phyloP scores from a whole-genome alignment of 2,329 filamentous ascomycete species.

The Teratosphaeria epicoccoides region DNA sequence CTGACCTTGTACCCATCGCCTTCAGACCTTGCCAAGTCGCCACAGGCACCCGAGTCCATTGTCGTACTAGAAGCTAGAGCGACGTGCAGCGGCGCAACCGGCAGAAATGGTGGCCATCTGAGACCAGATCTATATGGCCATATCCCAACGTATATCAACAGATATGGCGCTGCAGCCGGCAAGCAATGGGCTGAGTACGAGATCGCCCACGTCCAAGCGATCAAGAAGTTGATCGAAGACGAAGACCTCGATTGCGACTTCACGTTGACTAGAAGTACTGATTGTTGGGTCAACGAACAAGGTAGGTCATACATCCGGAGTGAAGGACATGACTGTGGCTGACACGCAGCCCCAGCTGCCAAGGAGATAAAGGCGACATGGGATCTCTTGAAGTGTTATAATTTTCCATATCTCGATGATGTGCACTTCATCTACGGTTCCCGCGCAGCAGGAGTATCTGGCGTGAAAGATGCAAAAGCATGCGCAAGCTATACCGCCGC shows the following conservation, averaged over 20 bases:
- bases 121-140: conserved; percentile 28
- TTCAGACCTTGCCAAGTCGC: conserved; percentile 7
- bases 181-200: conserved; percentile 9
- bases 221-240: conserved; percentile 25
- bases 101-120: conserved; percentile 40
- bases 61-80: conserved; percentile 64
- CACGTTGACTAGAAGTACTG: conserved; percentile 27
- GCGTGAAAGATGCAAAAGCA: conserved; percentile 29
- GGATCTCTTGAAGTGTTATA: conserved; percentile 19
- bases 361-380: not conserved
- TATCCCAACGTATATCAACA: conserved; percentile 13
- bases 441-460: conserved; percentile 25
- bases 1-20: not conserved
- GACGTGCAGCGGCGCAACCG: conserved; percentile 65
- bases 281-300: conserved; percentile 25
- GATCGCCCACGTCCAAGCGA: conserved; percentile 15
- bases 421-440: conserved; percentile 20
- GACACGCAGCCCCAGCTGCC: not conserved
- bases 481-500: conserved; percentile 40
- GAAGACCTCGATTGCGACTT: conserved; percentile 35
- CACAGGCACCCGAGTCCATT: conserved; percentile 31
- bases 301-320: not conserved
- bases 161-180: conserved; percentile 1
- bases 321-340: not conserved
- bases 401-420: conserved; percentile 19